A percentile compares a stretch with the other conserved stretches of the same genome.
Conservation (phyloP, 129 eudicot species). For the Tagetes patula region DNA sequence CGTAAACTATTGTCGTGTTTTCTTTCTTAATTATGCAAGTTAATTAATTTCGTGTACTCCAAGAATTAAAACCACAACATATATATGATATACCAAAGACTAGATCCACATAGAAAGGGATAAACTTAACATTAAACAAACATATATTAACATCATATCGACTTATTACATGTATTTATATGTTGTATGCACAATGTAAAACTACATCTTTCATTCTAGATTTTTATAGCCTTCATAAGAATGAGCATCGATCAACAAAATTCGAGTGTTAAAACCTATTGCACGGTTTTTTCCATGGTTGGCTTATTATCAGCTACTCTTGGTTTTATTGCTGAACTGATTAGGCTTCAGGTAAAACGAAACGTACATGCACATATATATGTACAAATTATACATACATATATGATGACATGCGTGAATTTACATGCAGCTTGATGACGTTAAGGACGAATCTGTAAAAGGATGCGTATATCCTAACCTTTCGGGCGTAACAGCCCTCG, state of each 20-base stretch:
- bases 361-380: not conserved
- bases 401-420: not conserved
- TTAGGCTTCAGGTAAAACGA: constrained; percentile 16
- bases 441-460: not conserved
- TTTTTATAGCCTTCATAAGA: not conserved
- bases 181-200: not conserved
- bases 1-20: not conserved
- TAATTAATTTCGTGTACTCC: not conserved
- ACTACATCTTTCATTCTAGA: not conserved
- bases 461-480: constrained; percentile 6
- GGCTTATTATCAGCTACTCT: constrained; percentile 24
- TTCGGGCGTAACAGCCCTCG: not conserved
- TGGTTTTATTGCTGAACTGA: constrained; percentile 26
- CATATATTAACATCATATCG: too few species aligned
- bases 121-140: not conserved
- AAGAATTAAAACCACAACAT: not conserved
- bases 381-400: not conserved
- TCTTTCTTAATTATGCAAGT: not conserved
- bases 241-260: not conserved
- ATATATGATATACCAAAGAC: not conserved
- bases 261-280: constrained; percentile 11
- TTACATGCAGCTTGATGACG: constrained; percentile 19
- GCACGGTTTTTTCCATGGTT: not conserved
- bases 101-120: not conserved
- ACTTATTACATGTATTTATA: not conserved